phyloP scores from a whole-genome alignment of 768 basidiomycete genomes.

The Mycena floridula region DNA sequence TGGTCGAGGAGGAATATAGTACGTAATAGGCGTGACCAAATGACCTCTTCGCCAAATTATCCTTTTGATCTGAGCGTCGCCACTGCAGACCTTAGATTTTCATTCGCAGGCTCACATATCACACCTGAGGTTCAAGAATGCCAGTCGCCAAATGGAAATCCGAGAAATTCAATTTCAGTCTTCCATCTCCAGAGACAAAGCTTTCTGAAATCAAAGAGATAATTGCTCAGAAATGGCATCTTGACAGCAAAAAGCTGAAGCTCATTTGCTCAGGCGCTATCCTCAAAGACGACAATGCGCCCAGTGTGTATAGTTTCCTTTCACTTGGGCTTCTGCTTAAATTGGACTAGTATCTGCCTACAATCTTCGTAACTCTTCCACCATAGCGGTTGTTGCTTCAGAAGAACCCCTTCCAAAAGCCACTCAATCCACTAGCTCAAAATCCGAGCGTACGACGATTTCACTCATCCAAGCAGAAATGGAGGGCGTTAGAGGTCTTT shows the following conservation, averaged over 20 bases:
- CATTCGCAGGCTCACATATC: too few species aligned
- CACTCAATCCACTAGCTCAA: slow-evolving; percentile 12
- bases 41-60: not conserved
- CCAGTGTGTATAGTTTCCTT: slow-evolving; percentile 39
- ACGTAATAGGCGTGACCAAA: not conserved
- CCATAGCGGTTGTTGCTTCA: slow-evolving; percentile 60
- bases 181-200: slow-evolving; percentile 41
- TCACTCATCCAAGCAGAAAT: slow-evolving; percentile 30
- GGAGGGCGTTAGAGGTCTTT: slow-evolving; percentile 47
- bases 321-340: slow-evolving; percentile 1
- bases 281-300: slow-evolving; percentile 75
- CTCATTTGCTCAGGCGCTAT: slow-evolving; percentile 87
- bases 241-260: slow-evolving; percentile 69
- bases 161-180: not conserved
- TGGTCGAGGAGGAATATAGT: slow-evolving; percentile 2
- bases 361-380: slow-evolving; percentile 60
- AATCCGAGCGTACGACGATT: slow-evolving; percentile 28
- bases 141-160: not conserved
- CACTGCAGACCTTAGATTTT: too few species aligned
- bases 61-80: slow-evolving; percentile 2
- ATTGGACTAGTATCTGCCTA: slow-evolving; percentile 61
- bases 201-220: slow-evolving; percentile 52
- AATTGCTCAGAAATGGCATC: slow-evolving; percentile 70
- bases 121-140: too few species aligned
- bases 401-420: not conserved